A percentile compares a stretch with the other conserved stretches of the same genome.
These are phyloP conservation scores for Trichothecium roseum DNA, from an alignment of 2,329 filamentous ascomycete species.

Conservation along the genomic window DNA sequence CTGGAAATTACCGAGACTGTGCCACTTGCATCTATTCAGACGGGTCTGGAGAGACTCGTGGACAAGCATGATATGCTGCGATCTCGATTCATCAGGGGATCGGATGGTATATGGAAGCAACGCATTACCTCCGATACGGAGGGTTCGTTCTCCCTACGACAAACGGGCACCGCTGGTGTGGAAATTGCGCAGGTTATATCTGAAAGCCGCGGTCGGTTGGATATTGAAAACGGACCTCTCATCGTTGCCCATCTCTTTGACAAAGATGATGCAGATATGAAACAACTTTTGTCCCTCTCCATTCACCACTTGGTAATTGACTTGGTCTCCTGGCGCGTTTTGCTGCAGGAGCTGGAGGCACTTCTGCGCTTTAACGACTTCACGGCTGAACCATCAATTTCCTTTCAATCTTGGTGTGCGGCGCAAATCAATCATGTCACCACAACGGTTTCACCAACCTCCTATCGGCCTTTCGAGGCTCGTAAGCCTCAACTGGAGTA, in stretches of 20 bases:
- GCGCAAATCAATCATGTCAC: background rate
- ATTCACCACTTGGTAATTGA: conserved; percentile 25
- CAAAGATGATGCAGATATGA: too few relatives aligned
- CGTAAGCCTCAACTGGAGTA: too few relatives aligned
- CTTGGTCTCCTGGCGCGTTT: conserved; percentile 29
- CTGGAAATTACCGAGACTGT: background rate
- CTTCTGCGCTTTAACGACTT: conserved; percentile 12
- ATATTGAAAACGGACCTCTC: too few relatives aligned
- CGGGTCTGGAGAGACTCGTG: conserved; percentile 2
- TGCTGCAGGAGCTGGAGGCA: conserved; percentile 29
- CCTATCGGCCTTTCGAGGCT: background rate
- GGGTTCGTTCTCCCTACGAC: too few relatives aligned
- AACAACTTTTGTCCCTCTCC: conserved; percentile 14
- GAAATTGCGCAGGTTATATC: too few relatives aligned
- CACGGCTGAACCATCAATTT: too few relatives aligned
- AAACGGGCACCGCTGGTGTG: too few relatives aligned
- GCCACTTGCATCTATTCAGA: background rate
- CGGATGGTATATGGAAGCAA: too few relatives aligned
- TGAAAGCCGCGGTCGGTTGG: too few relatives aligned
- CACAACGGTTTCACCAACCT: background rate
- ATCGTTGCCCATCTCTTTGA: too few relatives aligned
- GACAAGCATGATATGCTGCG: conserved; percentile 4
- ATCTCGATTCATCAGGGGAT: conserved; percentile 1
- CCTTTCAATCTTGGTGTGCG: background rate
- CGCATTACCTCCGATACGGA: too few relatives aligned